Conservation (phyloP, 768 basidiomycete genomes). For the Candolleomyces aberdarensis region DNA sequence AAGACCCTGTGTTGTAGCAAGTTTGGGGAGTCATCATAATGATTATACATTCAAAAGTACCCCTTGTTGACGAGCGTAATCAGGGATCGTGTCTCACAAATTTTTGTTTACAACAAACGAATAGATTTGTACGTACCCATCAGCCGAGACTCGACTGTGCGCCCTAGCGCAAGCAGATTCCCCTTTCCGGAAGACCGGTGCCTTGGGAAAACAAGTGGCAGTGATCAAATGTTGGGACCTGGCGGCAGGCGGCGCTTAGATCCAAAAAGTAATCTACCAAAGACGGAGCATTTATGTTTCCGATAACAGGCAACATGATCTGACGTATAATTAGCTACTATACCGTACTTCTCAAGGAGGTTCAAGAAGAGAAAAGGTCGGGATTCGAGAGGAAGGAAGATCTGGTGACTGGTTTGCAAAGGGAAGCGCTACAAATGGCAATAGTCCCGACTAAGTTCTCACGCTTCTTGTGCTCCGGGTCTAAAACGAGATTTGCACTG, state of each 20-base stretch:
- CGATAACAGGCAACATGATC: not conserved
- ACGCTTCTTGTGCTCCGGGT: no score
- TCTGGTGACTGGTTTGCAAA: no score
- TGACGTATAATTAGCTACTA: not conserved
- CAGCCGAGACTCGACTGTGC: not conserved
- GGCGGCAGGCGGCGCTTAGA: not conserved
- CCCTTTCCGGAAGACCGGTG: not conserved
- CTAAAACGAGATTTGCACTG: no score
- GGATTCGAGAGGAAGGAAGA: no score
- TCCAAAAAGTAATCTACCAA: conserved; percentile 4
- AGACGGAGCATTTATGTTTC: conserved; percentile 1
- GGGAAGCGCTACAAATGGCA: no score
- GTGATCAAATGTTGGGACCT: conserved; percentile 3
- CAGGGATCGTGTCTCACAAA: no score
- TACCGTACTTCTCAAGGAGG: not conserved
- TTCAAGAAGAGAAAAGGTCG: not conserved
- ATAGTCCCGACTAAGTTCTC: no score
- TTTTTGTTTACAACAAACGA: not conserved
- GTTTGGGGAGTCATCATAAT: no score
- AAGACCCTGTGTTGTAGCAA: no score
- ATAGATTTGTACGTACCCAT: not conserved
- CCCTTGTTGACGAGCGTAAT: no score
- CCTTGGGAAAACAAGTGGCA: not conserved
- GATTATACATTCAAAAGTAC: no score
- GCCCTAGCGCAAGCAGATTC: not conserved